A percentile compares a stretch with the other conserved stretches of the same genome.
Conservation (phyloP, 495 filamentous ascomycete genomes). For the Trichoderma asperelloides region DNA sequence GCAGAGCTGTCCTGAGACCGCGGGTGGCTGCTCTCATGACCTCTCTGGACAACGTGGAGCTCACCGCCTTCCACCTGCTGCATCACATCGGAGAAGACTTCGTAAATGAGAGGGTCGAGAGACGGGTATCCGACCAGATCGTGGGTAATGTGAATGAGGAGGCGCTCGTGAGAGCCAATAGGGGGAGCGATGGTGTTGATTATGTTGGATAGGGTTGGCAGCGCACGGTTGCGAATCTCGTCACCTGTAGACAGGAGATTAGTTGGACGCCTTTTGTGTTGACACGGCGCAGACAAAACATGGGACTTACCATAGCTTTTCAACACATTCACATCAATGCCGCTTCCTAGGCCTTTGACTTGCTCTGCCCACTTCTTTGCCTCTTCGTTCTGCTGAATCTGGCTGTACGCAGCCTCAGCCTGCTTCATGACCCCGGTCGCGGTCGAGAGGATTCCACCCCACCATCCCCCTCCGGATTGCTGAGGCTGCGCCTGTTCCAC, state of each 20-base stretch:
- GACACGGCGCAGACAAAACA: not conserved
- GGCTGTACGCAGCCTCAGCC: conserved; percentile 86
- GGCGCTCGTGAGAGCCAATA: conserved; percentile 93
- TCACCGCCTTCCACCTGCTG: conserved; percentile 96
- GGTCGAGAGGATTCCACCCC: conserved; percentile 72
- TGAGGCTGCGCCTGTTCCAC: conserved; percentile 28
- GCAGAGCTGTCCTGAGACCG: conserved; percentile 40
- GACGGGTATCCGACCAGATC: conserved; percentile 90
- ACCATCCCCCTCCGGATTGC: conserved; percentile 65
- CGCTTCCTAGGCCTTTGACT: conserved; percentile 53
- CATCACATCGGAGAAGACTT: conserved; percentile 94
- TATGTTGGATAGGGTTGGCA: conserved; percentile 91
- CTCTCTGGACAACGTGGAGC: conserved; percentile 90
- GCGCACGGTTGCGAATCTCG: conserved; percentile 77
- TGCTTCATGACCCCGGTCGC: conserved; percentile 83
- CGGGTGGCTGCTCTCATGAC: conserved; percentile 68
- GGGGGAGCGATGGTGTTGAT: conserved; percentile 91
- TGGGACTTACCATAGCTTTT: conserved; percentile 63
- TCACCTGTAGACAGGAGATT: conserved; percentile 48
- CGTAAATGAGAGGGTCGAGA: conserved; percentile 86
- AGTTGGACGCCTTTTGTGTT: conserved; percentile 3
- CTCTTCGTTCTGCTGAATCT: conserved; percentile 93
- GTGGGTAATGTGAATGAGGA: conserved; percentile 96
- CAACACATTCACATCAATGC: conserved; percentile 68
- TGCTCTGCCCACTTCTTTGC: conserved; percentile 93